Percentiles rank a stretch among this genome's conserved stretches.
Evolutionary conservation across 805 yeast genomes (phyloP).

Genomic region (Saccharomycopsis selenospora): DNA sequence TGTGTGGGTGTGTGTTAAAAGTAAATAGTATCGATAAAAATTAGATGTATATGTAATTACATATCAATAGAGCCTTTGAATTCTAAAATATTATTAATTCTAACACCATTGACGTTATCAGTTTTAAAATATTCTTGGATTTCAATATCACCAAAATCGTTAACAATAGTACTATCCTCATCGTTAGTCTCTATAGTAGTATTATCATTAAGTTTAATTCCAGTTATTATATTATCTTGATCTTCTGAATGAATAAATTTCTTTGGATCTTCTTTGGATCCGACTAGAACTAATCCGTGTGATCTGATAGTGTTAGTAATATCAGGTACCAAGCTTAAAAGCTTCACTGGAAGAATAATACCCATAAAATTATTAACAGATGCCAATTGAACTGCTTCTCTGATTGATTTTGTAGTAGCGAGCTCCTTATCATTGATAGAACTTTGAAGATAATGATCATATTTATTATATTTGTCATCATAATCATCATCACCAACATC

Average conservation of each 20-base stretch:
- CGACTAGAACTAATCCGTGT: slow-evolving; percentile 79
- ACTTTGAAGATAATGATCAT: too few relatives aligned
- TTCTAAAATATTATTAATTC: slow-evolving; percentile 55
- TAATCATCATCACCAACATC: not conserved
- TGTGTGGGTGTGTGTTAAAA: too few relatives aligned
- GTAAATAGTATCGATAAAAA: too few relatives aligned
- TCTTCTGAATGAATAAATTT: slow-evolving; percentile 20
- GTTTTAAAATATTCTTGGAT: slow-evolving; percentile 9
- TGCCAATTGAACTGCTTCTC: slow-evolving; percentile 78
- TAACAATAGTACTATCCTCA: not conserved
- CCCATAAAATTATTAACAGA: slow-evolving; percentile 80
- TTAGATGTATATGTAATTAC: too few relatives aligned
- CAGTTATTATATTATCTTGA: slow-evolving; percentile 4
- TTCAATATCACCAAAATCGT: slow-evolving; percentile 14
- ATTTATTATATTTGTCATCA: not conserved
- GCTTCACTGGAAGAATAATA: slow-evolving; percentile 62
- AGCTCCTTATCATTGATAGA: slow-evolving; percentile 30
- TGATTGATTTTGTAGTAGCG: slow-evolving; percentile 55
- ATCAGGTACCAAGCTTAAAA: slow-evolving; percentile 68
- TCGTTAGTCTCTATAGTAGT: not conserved
- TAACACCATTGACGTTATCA: slow-evolving; percentile 52
- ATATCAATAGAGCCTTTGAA: slow-evolving; percentile 56
- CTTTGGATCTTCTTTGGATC: slow-evolving; percentile 38
- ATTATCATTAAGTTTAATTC: slow-evolving; percentile 18
- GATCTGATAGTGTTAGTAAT: slow-evolving; percentile 68